Base-by-base conservation (phyloP, 441 rosid genomes). In the Euphorbia schlechtendalii region DNA sequence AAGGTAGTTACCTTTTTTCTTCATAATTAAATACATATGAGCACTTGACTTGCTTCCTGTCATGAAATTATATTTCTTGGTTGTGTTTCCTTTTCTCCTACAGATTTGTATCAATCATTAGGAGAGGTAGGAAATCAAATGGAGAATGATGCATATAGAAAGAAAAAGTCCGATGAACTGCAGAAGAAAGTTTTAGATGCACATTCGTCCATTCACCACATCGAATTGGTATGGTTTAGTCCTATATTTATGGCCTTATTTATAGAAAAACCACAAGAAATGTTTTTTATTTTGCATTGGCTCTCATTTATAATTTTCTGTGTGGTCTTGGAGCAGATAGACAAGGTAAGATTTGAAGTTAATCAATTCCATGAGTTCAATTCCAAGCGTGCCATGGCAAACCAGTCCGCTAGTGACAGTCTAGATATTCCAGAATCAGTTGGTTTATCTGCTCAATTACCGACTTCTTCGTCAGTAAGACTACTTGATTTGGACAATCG, bases 381-480 rank as follows among this genome's bases (percentile, higher is more conserved):
- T 12, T 67, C 63, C 56, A 71, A 77, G 76, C 86, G 74, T 27
- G 72, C 70, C 45, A 69, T 63, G 58, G 78, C 55, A 17, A 82
- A 73, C 36, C 78, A 78, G 56, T 67, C 89, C n/a, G 70, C 74
- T 85, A 74, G 55, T 34, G 81, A 66, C 67, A 81, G 80, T 80
- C 87, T 90, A 53, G 99, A 93, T 77, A 90, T 88, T 71, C 97
- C 97, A 18, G 96, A 88, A 75, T 90, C 99, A 51, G 73, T 88
- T 73, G 97, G 96, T 66, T 40, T 93, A 15, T 80, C 79, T 59
- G 67, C 83, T 25, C 88, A 82, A 63, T 66, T 78, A 43, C 88
- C 78, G 5, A 73, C 73, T 25, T 67, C 68, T 41, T 76, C 92
- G 41, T 82, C 89, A 20, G 76, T 90, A 56, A 86, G 86, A 73